Evolutionary conservation across 2,329 filamentous ascomycete genomes (phyloP).

Genomic region (Zymoseptoria brevis): DNA sequence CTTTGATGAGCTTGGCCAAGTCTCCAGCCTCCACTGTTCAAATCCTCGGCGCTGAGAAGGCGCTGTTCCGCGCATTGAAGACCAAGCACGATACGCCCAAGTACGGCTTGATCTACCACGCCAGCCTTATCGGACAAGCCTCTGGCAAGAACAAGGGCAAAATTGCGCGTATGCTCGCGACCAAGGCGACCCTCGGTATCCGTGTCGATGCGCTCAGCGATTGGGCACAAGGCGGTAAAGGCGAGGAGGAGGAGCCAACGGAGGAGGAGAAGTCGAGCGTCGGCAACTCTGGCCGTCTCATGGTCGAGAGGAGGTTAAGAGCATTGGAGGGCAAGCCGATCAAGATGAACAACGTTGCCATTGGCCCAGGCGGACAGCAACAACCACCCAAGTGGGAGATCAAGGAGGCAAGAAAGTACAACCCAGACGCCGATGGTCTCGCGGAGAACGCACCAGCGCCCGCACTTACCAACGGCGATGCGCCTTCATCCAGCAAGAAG

Average conservation of each 20-base stretch:
- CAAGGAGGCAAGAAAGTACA: slow-evolving; percentile 91
- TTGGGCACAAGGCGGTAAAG: slow-evolving; percentile 61
- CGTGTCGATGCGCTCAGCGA: slow-evolving; percentile 85
- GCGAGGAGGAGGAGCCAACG: slow-evolving; percentile 54
- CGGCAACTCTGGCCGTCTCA: slow-evolving; percentile 62
- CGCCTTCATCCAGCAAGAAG: slow-evolving; percentile 36
- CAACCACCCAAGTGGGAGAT: slow-evolving; percentile 74
- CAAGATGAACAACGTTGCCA: slow-evolving; percentile 64
- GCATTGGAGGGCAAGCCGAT: slow-evolving; percentile 85
- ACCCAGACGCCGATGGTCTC: slow-evolving; percentile 83
- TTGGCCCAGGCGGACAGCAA: slow-evolving; percentile 60
- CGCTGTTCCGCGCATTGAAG: slow-evolving; percentile 94
- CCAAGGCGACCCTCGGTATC: slow-evolving; percentile 86
- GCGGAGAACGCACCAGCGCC: slow-evolving; percentile 55
- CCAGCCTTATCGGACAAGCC: slow-evolving; percentile 89
- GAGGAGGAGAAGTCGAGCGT: slow-evolving; percentile 84
- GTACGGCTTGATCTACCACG: slow-evolving; percentile 91
- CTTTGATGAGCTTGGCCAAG: slow-evolving; percentile 90
- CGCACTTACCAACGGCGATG: slow-evolving; percentile 43
- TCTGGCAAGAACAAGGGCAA: slow-evolving; percentile 99
- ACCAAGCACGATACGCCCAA: slow-evolving; percentile 99
- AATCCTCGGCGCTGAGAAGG: slow-evolving; percentile 97
- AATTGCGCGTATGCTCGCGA: slow-evolving; percentile 91
- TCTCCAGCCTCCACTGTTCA: slow-evolving; percentile 92
- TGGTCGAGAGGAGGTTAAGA: slow-evolving; percentile 68